phyloP scores from a whole-genome alignment of 1,284 basidiomycete genomes.

The Uromyces viciae-fabae region DNA sequence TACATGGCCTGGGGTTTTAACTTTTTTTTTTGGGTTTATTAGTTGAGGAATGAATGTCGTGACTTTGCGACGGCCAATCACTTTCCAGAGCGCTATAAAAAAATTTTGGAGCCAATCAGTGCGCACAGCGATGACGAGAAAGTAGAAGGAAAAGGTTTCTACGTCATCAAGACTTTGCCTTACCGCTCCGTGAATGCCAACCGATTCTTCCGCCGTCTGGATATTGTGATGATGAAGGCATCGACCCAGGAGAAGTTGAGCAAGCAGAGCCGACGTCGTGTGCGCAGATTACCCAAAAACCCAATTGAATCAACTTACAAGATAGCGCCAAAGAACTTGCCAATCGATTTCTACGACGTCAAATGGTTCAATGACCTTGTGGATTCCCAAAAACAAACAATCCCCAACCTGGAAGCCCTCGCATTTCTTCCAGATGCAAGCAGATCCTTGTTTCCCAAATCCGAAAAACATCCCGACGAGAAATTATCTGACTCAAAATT shows the following conservation, averaged over 20 bases:
- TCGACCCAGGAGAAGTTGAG: not conserved
- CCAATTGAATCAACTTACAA: not conserved
- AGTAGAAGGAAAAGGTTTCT: not conserved
- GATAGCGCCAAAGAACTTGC: constrained; percentile 20
- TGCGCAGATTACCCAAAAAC: constrained; percentile 1
- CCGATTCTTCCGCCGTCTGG: constrained; percentile 8
- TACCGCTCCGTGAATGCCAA: constrained; percentile 28
- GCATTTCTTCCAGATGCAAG: constrained; percentile 29
- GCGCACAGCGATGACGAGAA: constrained; percentile 37
- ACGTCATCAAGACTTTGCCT: constrained; percentile 15
- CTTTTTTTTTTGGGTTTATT: not conserved
- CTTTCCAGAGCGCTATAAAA: constrained; percentile 22
- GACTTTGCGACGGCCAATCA: constrained; percentile 5
- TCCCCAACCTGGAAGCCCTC: not conserved
- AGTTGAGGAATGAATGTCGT: constrained; percentile 1
- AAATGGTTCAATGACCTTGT: constrained; percentile 19
- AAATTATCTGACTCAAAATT: constrained; percentile 13
- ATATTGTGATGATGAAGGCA: constrained; percentile 16
- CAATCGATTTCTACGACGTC: constrained; percentile 29
- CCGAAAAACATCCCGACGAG: not conserved
- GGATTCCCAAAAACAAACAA: constrained; percentile 2
- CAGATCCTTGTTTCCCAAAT: constrained; percentile 16
- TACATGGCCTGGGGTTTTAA: not conserved
- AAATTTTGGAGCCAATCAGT: not conserved
- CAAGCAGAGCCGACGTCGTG: not conserved